Percentiles rank a stretch among this genome's conserved stretches.
These are phyloP conservation scores for Neospora caninum DNA, from an alignment of 169 alveolate species.

Conservation along the genomic window DNA sequence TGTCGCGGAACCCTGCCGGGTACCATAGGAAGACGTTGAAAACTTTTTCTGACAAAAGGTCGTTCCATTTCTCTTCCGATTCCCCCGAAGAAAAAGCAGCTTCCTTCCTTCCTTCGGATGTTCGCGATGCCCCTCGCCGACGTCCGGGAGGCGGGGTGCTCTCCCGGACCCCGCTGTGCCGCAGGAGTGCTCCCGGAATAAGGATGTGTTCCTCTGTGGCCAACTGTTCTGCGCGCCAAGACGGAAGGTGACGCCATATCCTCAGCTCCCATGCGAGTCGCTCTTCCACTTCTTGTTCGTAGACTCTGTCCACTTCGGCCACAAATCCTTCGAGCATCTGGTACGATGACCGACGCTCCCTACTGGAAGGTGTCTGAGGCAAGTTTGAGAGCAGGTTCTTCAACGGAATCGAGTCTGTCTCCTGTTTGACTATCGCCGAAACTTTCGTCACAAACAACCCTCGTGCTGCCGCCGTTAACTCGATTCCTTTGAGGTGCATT, in stretches of 20 bases:
- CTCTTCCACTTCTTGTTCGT: not conserved
- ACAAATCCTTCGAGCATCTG: not conserved
- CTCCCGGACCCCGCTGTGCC: not conserved
- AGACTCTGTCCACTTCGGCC: not conserved
- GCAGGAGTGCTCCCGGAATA: not conserved
- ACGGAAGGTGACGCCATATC: slow-evolving; percentile 8
- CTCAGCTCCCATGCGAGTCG: not conserved
- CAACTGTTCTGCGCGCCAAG: not conserved
- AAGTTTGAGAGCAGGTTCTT: not conserved
- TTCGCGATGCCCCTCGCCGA: too few relatives aligned
- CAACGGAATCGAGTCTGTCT: not conserved
- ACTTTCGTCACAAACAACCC: not conserved
- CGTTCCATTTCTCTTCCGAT: not conserved
- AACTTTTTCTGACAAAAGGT: not conserved
- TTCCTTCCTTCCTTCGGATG: not conserved
- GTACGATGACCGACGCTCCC: not conserved
- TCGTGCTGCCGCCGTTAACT: not conserved
- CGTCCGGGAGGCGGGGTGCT: too few relatives aligned
- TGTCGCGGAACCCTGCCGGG: slow-evolving; percentile 15
- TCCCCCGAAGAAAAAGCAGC: not conserved
- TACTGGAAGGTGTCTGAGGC: not conserved
- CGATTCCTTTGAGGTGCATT: not conserved
- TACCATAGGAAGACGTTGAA: not conserved
- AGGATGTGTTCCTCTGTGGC: slow-evolving; percentile 4
- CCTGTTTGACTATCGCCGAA: not conserved